A percentile compares a stretch with the other conserved stretches of the same genome.
Conservation (phyloP, 257 asterid species). For the Vinca minor region DNA sequence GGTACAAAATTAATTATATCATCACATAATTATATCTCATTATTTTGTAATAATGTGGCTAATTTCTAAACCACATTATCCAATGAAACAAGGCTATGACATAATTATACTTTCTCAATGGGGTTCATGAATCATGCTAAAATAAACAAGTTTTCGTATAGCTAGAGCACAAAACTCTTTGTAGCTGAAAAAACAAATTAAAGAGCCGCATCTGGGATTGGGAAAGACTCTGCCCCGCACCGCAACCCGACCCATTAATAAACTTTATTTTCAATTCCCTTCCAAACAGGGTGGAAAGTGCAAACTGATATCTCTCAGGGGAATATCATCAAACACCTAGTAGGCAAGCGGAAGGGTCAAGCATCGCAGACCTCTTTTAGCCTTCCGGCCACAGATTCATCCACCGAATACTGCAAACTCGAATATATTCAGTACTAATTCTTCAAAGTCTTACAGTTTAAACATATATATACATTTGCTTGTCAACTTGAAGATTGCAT, state of each 20-base stretch:
- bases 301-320: conserved; percentile 26
- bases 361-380: conserved; percentile 49
- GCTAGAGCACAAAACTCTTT: background rate
- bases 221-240: background rate
- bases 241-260: background rate
- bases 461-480: background rate
- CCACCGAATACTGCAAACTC: conserved; percentile 56
- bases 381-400: conserved; percentile 60
- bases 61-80: too few relatives aligned
- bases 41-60: too few relatives aligned
- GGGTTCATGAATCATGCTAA: too few relatives aligned
- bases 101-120: too few relatives aligned
- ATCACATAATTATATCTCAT: too few relatives aligned
- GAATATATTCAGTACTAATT: background rate
- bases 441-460: too few relatives aligned
- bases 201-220: background rate
- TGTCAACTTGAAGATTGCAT: too few relatives aligned
- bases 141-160: too few relatives aligned
- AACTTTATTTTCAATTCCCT: background rate
- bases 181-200: background rate
- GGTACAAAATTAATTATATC: too few relatives aligned
- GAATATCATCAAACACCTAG: conserved; percentile 44
- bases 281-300: background rate
- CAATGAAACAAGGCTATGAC: too few relatives aligned
- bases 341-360: conserved; percentile 27